Percentiles rank a stretch among this genome's conserved stretches.
phyloP scores from a whole-genome alignment of 331 rosid species.

The Stylosanthes scabra region DNA sequence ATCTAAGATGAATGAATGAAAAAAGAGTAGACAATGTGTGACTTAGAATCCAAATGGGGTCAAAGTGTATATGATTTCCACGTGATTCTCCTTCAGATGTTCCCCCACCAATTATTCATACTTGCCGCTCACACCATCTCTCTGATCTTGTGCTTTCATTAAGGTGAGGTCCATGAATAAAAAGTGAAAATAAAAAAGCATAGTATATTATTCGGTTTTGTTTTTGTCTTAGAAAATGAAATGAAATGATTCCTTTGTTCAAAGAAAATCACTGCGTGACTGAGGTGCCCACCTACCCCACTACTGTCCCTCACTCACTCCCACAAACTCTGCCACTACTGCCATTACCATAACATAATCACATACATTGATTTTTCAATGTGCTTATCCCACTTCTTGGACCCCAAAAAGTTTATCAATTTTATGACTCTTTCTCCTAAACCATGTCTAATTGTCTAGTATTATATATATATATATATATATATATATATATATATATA shows the following conservation, averaged over 20 bases:
- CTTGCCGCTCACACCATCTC: slow-evolving; percentile 37
- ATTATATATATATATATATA: too few species aligned
- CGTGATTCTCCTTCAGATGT: slow-evolving; percentile 45
- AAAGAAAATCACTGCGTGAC: slow-evolving; percentile 6
- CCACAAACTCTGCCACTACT: slow-evolving; percentile 3
- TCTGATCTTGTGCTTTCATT: slow-evolving; percentile 3
- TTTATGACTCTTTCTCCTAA: slow-evolving; percentile 20
- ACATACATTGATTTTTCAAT: slow-evolving; percentile 12
- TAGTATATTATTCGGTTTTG: slow-evolving; percentile 23
- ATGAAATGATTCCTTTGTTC: slow-evolving; percentile 29
- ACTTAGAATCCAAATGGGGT: slow-evolving; percentile 37
- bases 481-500: too few species aligned
- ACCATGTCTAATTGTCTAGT: slow-evolving; percentile 13
- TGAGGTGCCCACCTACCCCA: slow-evolving; percentile 43
- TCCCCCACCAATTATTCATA: slow-evolving; percentile 43
- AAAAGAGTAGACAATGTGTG: slow-evolving; percentile 37
- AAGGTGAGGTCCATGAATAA: slow-evolving; percentile 17
- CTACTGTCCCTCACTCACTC: slow-evolving; percentile 44
- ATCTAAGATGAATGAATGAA: neutral
- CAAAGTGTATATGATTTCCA: slow-evolving; percentile 45
- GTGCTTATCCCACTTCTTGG: slow-evolving; percentile 39
- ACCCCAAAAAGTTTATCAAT: slow-evolving; percentile 42
- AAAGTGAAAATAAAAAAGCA: slow-evolving; percentile 15
- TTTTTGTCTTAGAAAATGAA: slow-evolving; percentile 1
- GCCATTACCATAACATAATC: slow-evolving; percentile 28